A percentile compares a stretch with the other conserved stretches of the same genome.
Evolutionary conservation across 1,284 basidiomycete genomes (phyloP).

Genomic region (Meira nashicola): DNA sequence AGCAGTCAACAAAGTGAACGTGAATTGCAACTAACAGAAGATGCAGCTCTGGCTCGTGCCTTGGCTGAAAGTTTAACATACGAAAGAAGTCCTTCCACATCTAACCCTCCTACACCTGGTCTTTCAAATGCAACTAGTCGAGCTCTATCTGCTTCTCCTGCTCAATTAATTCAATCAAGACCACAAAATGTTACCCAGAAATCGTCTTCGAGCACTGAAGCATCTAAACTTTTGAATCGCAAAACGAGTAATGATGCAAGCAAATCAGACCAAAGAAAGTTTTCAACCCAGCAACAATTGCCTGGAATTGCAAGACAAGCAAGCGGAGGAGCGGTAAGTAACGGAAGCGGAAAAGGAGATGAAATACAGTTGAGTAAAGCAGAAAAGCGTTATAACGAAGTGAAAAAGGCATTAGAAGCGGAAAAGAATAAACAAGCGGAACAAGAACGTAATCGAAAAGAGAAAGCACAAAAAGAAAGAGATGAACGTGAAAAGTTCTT

Average conservation of each 20-base stretch:
- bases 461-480: conserved; percentile 15
- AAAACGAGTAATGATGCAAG: conserved; percentile 4
- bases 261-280: neutral
- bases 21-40: conserved; percentile 11
- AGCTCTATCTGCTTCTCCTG: no score
- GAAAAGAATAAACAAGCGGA: conserved; percentile 32
- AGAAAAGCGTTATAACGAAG: conserved; percentile 29
- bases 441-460: conserved; percentile 22
- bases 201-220: neutral
- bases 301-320: neutral
- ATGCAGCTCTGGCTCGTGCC: conserved; percentile 1
- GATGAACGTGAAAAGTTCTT: conserved; percentile 25
- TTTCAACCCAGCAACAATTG: neutral
- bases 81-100: neutral
- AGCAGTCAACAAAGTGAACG: neutral
- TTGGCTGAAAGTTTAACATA: conserved; percentile 20
- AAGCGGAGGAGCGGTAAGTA: neutral
- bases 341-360: neutral
- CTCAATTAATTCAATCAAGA: no score
- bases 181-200: neutral
- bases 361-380: conserved; percentile 13
- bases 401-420: conserved; percentile 26
- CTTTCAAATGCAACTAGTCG: no score
- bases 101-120: no score
- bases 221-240: conserved; percentile 8